Base-by-base conservation (phyloP, 2,329 filamentous ascomycete genomes). In the Bisporella sp. region DNA sequence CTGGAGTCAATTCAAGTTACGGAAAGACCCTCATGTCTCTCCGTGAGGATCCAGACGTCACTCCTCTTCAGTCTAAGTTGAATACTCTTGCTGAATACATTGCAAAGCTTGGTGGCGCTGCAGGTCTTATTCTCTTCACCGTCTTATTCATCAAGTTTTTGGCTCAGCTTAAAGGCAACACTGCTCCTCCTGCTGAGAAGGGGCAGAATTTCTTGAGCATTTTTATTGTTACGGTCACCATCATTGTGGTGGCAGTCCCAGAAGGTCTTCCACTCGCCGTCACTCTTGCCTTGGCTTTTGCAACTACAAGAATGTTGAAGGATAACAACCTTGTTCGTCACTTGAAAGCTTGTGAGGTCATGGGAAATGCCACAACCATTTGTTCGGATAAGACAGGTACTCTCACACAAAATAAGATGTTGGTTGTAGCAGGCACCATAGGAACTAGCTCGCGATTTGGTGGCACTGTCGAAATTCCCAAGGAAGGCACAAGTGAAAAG, bases 331-430 rank as follows among this genome's bases (percentile, higher is more conserved):
- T 86, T 31, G 83, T 87, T n/a, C 79, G 82, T 51, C 72, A 84
- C 33, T 71, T 87, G 31, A 76, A 80, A 51, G 82, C 82, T 52
- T 85, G 82, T 62, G 83, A 87, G 65, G 84, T 82, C 3, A 85
- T 86, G 82, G 82, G 82, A 5, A 86, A 86, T 58, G 81, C 80
- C 3, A 84, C 81, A 2, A 85, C 86, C 0, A 84, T 92, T 35
- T 92, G 87, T 67, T 90, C 87, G 4, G 87, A 89, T 66, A 89
- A 89, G 68, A 89, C 85, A 1, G 85, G 85, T 46, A 89, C 85
- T 5, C 69, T 89, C 13, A 89, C 85, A 0, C 83, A 86, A 52
- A 87, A 87, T 62, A 81, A 82, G 65, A 87, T 87, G 84, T 85
- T 82, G 0, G 85, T 89, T 1, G 85, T 90, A 31, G 82, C 85